Evolutionary conservation across 1,284 basidiomycete genomes (phyloP), one percentile per base, ranked within the genome.

Genomic region (Pholiota adiposa): DNA sequence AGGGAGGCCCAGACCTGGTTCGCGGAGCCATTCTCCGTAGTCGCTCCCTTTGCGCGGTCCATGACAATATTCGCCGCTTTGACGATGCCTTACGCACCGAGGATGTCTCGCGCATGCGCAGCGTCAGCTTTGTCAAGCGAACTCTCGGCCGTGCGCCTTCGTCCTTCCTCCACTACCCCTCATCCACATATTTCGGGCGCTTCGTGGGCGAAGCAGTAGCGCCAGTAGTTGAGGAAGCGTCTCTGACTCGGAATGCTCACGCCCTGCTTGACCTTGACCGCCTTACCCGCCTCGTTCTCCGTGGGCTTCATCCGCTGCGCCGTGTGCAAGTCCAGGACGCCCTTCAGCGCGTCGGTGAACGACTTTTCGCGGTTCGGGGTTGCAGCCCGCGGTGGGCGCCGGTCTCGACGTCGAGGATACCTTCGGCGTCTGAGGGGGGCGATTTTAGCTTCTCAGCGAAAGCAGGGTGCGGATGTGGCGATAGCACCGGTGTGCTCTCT

Each of bases 161-260:
- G 11, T 25, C 33, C 16, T 38, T 55, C 43, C 46, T 52, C 49
- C 69, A 61, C 81, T 82, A 86, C 61, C n/a, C n/a, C n/a, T n/a
- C n/a, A n/a, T n/a, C n/a, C n/a, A 88, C 72, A 41, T 78, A 75
- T 1, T 70, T 62, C 3, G 88, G n/a, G 88, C 0, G 78, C 84
- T 51, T 82, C 80, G 48, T 81, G 76, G 1, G 82, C 75, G 29
- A n/a, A 92, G 77, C n/a, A 89, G 65, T 4, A 86, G 77, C 1
- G 87, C 84, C 89, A 92, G 68, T 92, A 92, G 64, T 83, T 81
- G 12, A 92, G 74, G 80, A 86, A 92, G 12, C 90, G 82, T 4
- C 84, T 79, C 70, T 92, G 90, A 61, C 86, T 89, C 0, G 90
- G 88, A 63, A 92, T 90, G 65, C 87, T 90, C 36, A 92, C 87